Evolutionary conservation across 768 basidiomycete genomes (phyloP), one percentile per base, ranked within the genome.

Genomic region (Astraeus odoratus): DNA sequence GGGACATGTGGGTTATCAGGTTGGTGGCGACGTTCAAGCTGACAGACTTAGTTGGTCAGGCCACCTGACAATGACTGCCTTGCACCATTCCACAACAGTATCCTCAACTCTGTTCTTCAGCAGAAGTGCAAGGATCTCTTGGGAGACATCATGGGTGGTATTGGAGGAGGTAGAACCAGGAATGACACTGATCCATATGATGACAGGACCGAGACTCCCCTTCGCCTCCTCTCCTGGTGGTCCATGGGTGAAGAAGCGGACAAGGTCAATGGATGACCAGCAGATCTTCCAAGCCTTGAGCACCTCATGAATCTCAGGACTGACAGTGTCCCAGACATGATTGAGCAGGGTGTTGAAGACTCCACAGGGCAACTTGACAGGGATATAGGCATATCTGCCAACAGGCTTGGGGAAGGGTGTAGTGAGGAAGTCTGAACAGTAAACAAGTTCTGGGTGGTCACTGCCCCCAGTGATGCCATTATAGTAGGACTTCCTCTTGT

Each of bases 41-140:
- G n/a, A n/a, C n/a, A n/a, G n/a, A n/a, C n/a, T n/a, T n/a, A n/a
- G n/a, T n/a, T n/a, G n/a, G n/a, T n/a, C n/a, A n/a, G n/a, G n/a
- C 41, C 54, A 42, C 50, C 26, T 49, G 51, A 39, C 13, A 16
- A 45, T 5, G 46, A 56, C 53, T 0, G 54, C 59, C 57, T 72
- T 69, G 13, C 55, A 39, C 65, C 64, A 73, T 51, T 73, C 72
- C 3, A 72, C 60, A 2, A 58, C 67, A 35, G 49, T 68, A 50
- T 49, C 63, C 10, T 60, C 42, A 53, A 71, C 56, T 47, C 52
- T 58, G 41, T 66, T 47, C 38, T 53, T 43, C 45, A 4, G 6
- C 16, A 72, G 64, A 54, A 72, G 55, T 2, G 12, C 39, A 45
- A 73, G 65, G 47, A 71, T 67, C 22, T 58, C 57, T 22, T 51